These are phyloP conservation scores for Hypoxylon sp. DNA, from an alignment of 2,329 filamentous ascomycete genomes.

Conservation along the genomic window DNA sequence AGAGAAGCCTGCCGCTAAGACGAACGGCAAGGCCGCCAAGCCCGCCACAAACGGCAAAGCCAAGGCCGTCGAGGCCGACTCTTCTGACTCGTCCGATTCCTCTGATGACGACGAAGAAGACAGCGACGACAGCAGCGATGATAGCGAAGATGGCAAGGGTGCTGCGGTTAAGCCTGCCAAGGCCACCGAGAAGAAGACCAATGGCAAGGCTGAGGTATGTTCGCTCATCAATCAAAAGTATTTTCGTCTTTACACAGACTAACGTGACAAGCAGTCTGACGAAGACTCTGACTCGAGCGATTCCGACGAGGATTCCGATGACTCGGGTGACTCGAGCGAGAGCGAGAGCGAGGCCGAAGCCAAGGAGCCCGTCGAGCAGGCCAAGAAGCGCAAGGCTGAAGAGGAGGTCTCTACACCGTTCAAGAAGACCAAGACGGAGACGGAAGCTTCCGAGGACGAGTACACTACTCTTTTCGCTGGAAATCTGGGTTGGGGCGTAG, in stretches of 20 bases:
- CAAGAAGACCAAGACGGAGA: slow-evolving; percentile 77
- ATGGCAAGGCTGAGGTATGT: slow-evolving; percentile 44
- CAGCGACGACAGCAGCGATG: slow-evolving; percentile 40
- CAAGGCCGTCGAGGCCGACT: slow-evolving; percentile 46
- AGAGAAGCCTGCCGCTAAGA: slow-evolving; percentile 45
- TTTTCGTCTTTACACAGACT: not conserved
- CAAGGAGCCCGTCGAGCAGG: slow-evolving; percentile 46
- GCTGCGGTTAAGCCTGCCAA: slow-evolving; percentile 38
- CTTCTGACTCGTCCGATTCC: slow-evolving; percentile 49
- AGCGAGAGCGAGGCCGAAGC: slow-evolving; percentile 53
- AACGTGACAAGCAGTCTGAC: slow-evolving; percentile 26
- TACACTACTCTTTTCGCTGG: slow-evolving; percentile 83
- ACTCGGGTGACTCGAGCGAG: slow-evolving; percentile 48
- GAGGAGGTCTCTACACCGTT: slow-evolving; percentile 55
- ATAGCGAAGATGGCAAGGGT: slow-evolving; percentile 36
- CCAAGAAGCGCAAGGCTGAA: slow-evolving; percentile 74
- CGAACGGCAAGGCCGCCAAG: slow-evolving; percentile 44
- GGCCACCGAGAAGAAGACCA: slow-evolving; percentile 37
- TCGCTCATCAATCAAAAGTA: not conserved
- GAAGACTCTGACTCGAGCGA: slow-evolving; percentile 43
- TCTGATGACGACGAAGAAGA: slow-evolving; percentile 43
- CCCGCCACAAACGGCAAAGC: slow-evolving; percentile 43
- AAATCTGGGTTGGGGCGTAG: slow-evolving; percentile 89
- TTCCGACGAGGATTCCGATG: slow-evolving; percentile 47
- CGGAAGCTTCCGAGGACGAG: slow-evolving; percentile 57